These are phyloP conservation scores for Schwanniomyces pseudopolymorphus DNA, from an alignment of 805 yeast genomes.

Conservation along the genomic window DNA sequence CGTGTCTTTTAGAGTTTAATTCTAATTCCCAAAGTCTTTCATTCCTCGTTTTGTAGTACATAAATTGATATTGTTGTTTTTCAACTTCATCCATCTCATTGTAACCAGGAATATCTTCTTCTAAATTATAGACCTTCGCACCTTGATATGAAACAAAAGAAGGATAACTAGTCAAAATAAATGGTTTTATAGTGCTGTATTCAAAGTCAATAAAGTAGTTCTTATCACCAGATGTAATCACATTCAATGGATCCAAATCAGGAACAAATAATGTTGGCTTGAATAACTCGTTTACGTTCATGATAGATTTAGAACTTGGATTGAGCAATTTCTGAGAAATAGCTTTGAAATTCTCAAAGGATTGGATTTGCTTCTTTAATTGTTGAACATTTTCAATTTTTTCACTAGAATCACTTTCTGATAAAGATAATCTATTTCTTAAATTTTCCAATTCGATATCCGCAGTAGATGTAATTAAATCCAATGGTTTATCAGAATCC, in stretches of 20 bases:
- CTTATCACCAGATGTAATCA: constrained; percentile 44
- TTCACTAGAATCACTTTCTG: constrained; percentile 53
- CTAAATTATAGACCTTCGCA: constrained; percentile 75
- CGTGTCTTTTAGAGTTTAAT: constrained; percentile 61
- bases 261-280: constrained; percentile 76
- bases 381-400: constrained; percentile 41
- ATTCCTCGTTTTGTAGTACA: constrained; percentile 87
- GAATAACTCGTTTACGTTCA: constrained; percentile 60
- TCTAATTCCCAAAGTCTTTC: constrained; percentile 85
- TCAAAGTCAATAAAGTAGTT: constrained; percentile 79
- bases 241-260: constrained; percentile 90
- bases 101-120: constrained; percentile 72
- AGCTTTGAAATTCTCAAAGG: constrained; percentile 59
- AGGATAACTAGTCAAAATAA: constrained; percentile 75
- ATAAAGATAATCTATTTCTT: constrained; percentile 51
- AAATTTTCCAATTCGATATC: constrained; percentile 63
- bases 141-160: constrained; percentile 85
- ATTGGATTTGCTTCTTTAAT: constrained; percentile 51
- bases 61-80: constrained; percentile 78
- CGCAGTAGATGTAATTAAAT: constrained; percentile 64
- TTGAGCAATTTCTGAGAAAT: constrained; percentile 62
- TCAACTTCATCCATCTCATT: constrained; percentile 67
- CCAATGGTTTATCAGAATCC: constrained; percentile 55
- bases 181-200: constrained; percentile 77
- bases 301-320: constrained; percentile 52